These are phyloP conservation scores for Jackrogersella multiformis DNA, from an alignment of 495 filamentous ascomycete genomes.

Conservation along the genomic window DNA sequence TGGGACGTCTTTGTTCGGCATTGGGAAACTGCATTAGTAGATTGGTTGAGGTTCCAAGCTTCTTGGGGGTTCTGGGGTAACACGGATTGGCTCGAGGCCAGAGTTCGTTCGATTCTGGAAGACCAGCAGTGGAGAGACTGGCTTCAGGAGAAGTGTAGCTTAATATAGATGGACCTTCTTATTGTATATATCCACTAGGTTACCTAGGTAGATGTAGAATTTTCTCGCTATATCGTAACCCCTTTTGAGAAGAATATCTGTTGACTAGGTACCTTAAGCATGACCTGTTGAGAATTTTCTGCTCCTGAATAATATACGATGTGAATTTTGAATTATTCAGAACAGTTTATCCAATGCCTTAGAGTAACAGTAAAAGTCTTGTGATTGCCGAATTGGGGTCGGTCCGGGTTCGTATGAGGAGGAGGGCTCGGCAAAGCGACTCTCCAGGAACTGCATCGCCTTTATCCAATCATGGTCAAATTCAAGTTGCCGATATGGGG, in stretches of 20 bases:
- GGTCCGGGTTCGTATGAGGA: not conserved
- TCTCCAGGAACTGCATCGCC: not conserved
- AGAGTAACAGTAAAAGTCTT: not conserved
- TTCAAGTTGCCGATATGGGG: conserved; percentile 25
- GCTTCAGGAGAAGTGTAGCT: conserved; percentile 15
- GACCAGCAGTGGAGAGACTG: conserved; percentile 39
- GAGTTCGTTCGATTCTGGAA: conserved; percentile 42
- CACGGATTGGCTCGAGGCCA: conserved; percentile 53
- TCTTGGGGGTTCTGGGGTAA: conserved; percentile 62
- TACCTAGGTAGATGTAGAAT: not conserved
- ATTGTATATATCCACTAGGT: not conserved
- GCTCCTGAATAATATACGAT: no score
- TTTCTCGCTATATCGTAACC: no score
- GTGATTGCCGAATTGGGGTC: conserved; percentile 9
- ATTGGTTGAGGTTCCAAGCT: conserved; percentile 59
- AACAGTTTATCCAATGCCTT: not conserved
- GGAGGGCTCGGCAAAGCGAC: conserved; percentile 15
- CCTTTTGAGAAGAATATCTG: no score
- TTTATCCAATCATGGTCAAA: conserved; percentile 14
- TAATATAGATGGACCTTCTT: not conserved
- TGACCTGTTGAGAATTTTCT: no score
- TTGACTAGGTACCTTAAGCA: no score
- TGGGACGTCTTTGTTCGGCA: conserved; percentile 53
- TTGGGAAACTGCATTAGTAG: conserved; percentile 58
- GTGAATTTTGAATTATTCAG: no score